These are phyloP conservation scores for Hydnum rufescens DNA, from an alignment of 768 basidiomycete species.

Conservation along the genomic window DNA sequence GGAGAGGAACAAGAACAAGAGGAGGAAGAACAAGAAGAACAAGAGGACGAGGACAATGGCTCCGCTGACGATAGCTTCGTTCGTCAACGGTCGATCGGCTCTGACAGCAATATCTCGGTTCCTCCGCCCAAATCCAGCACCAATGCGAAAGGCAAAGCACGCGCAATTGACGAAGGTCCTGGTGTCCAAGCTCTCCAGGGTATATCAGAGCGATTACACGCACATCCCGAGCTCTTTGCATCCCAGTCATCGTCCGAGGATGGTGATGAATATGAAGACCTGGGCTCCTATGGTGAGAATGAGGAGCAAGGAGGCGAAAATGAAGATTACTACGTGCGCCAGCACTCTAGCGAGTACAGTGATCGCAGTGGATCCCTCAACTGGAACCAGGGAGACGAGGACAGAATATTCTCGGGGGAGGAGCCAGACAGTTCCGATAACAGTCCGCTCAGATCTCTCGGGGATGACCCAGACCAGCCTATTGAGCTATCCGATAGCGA, in stretches of 20 bases:
- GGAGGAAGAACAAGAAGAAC: background rate
- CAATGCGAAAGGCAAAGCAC: background rate
- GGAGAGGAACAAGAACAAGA: background rate
- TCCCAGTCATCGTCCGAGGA: background rate
- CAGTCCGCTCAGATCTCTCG: no score
- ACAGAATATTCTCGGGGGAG: no score
- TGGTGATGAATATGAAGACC: background rate
- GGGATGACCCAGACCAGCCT: no score
- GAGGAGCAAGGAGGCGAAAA: background rate
- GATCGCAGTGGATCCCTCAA: no score
- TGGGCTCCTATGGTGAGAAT: background rate
- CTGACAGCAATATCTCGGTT: background rate
- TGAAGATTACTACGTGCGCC: no score
- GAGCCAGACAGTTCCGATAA: no score
- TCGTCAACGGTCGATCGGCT: no score
- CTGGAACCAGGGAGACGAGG: no score
- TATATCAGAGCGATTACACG: background rate
- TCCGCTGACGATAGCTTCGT: background rate
- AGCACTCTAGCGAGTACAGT: no score
- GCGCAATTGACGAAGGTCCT: background rate
- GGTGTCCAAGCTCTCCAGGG: background rate
- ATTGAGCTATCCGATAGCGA: no score
- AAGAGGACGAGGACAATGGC: background rate
- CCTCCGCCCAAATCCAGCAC: background rate
- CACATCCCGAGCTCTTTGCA: background rate